Evolutionary conservation across 139 green algal species (phyloP), one percentile per base, ranked within the genome.

Genomic region (Chlamydomonas eustigma): DNA sequence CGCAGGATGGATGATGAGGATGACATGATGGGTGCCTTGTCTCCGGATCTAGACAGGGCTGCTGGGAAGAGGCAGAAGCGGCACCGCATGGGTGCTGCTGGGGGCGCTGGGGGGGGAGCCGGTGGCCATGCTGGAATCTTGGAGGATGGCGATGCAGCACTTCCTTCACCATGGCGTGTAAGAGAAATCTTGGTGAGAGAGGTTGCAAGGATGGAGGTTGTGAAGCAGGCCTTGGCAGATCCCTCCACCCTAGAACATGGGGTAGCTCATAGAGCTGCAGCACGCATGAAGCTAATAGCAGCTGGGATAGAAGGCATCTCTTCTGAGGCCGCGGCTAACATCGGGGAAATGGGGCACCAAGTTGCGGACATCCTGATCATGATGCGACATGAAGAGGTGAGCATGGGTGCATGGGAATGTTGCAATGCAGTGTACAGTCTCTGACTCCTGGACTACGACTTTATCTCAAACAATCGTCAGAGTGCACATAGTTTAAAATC

Each of bases 291-390:
- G 70, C 44, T 68, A 24, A 76, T 89, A 5, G 72, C 76, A n/a
- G 25, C 37, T 70, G 86, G 85, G 51, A 79, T 94, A 68, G 85
- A 81, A 50, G 50, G 24, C 4, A 37, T 71, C 73, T 77, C 75
- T 36, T 51, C 37, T 65, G 83, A 51, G 6, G 37, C 31, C 4
- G 78, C 50, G 33, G 65, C 37, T 12, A 74, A 68, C 30, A 80
- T 90, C 3, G 73, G 75, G 4, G 88, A 93, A 76, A 84, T 93
- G 74, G 88, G 80, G 1, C 83, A 88, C 67, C 88, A 92, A 83
- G 87, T 88, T 8, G 90, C 90, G 1, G 82, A 95, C 83, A 91
- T 96, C 52, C 82, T 96, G 75, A 76, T 96, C 50, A 90, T 94
- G 77, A 93, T 93, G 88, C 81, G 91, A 4, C 79, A 82, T 39